Evolutionary conservation across 352 stramenopile genomes (phyloP).

Genomic region (Ophiocytium majus): DNA sequence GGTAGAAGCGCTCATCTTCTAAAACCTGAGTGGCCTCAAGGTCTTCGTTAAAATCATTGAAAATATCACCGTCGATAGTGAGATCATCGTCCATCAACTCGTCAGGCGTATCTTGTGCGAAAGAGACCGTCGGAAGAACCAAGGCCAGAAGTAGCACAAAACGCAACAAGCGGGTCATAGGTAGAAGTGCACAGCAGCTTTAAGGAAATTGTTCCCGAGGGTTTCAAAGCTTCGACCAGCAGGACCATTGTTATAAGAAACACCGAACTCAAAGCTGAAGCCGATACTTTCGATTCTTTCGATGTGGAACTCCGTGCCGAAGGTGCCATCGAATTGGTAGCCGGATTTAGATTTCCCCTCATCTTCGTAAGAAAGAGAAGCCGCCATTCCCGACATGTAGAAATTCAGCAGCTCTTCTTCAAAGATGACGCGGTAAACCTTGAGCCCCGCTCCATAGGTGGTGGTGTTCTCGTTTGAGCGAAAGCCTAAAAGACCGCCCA

Average conservation of each 20-base stretch:
- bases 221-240: background rate
- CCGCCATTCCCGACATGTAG: background rate
- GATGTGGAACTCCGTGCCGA: constrained; percentile 2
- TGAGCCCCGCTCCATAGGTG: background rate
- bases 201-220: constrained; percentile 7
- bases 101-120: too few species aligned
- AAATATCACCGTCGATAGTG: background rate
- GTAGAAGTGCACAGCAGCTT: constrained; percentile 11
- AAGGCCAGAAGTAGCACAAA: too few species aligned
- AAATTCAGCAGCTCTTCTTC: background rate
- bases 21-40: constrained; percentile 7
- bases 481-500: background rate
- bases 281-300: constrained; percentile 10
- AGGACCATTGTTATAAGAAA: background rate
- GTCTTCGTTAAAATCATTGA: constrained; percentile 12
- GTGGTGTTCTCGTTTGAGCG: background rate
- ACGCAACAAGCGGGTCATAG: background rate
- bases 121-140: too few species aligned
- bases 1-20: background rate
- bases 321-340: background rate
- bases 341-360: background rate
- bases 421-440: constrained; percentile 4
- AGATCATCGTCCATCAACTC: background rate
- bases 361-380: background rate
- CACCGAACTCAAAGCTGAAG: constrained; percentile 16